phyloP scores from a whole-genome alignment of 306 rosid genomes.

The Mucuna pruriens region DNA sequence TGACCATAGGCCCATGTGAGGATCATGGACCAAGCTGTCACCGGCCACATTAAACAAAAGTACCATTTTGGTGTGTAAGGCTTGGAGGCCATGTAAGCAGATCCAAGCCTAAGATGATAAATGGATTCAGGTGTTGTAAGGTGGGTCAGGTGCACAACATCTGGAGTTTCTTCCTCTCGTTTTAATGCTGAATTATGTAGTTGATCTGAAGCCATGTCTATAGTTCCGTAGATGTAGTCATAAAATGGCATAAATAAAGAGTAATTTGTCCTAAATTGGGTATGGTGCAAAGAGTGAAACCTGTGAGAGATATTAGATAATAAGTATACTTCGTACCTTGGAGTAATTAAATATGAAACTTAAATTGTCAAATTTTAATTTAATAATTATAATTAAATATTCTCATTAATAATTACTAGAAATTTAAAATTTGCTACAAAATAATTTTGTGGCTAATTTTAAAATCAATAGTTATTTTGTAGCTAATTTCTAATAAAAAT shows the following conservation, averaged over 20 bases:
- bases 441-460: no score
- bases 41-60: conserved; percentile 65
- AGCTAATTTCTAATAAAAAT: no score
- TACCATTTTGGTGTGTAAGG: conserved; percentile 65
- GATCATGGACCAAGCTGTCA: conserved; percentile 55
- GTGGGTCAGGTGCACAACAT: conserved; percentile 63
- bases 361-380: not conserved
- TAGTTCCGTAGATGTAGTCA: conserved; percentile 62
- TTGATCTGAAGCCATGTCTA: conserved; percentile 49
- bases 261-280: conserved; percentile 70
- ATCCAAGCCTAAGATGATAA: conserved; percentile 58
- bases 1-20: conserved; percentile 47
- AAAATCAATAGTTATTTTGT: no score
- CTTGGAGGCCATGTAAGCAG: conserved; percentile 56
- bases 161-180: conserved; percentile 45
- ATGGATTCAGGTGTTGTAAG: conserved; percentile 64
- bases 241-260: conserved; percentile 69
- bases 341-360: not conserved
- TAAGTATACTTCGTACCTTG: not conserved
- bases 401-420: no score
- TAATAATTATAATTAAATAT: no score
- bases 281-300: conserved; percentile 74
- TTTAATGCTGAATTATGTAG: conserved; percentile 42
- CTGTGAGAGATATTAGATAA: conserved; percentile 20
- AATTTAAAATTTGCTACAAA: no score